Conservation (phyloP, 331 rosid species). For the Spiraea crenata region DNA sequence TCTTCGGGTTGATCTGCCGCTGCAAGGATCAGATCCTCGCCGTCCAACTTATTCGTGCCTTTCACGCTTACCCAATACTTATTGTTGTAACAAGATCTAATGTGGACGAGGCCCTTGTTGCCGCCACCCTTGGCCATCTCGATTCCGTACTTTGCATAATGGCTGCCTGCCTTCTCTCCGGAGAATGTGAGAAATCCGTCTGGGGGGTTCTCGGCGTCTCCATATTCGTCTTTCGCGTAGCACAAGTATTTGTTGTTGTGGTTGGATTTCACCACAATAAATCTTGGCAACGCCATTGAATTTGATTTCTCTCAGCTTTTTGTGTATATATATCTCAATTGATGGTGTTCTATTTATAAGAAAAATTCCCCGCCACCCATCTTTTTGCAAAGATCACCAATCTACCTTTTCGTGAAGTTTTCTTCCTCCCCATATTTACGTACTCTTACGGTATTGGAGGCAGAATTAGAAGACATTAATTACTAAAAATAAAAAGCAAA, state of each 20-base stretch:
- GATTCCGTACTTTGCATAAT: constrained; percentile 20
- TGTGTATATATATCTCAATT: not conserved
- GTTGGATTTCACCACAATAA: constrained; percentile 13
- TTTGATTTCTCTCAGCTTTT: not conserved
- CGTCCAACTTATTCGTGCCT: not conserved
- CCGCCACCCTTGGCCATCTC: not conserved
- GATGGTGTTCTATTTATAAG: not conserved
- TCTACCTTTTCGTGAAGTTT: too few species aligned
- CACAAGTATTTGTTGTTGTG: constrained; percentile 6
- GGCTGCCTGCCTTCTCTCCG: not conserved
- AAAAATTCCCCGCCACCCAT: too few species aligned
- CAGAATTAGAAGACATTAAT: too few species aligned
- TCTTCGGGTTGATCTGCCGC: not conserved
- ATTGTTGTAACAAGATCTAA: constrained; percentile 29
- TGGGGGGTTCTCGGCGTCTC: not conserved
- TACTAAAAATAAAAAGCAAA: too few species aligned
- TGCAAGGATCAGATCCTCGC: not conserved
- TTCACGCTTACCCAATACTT: constrained; percentile 3
- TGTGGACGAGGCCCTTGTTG: not conserved
- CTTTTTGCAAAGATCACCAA: too few species aligned
- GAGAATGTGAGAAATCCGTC: constrained; percentile 5
- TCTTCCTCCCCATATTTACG: too few species aligned
- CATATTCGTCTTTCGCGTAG: not conserved
- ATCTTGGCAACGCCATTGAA: constrained; percentile 13
- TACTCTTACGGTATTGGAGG: too few species aligned